These are phyloP conservation scores for Pyrenochaeta sp. DNA, from an alignment of 2,329 filamentous ascomycete genomes.

Conservation along the genomic window DNA sequence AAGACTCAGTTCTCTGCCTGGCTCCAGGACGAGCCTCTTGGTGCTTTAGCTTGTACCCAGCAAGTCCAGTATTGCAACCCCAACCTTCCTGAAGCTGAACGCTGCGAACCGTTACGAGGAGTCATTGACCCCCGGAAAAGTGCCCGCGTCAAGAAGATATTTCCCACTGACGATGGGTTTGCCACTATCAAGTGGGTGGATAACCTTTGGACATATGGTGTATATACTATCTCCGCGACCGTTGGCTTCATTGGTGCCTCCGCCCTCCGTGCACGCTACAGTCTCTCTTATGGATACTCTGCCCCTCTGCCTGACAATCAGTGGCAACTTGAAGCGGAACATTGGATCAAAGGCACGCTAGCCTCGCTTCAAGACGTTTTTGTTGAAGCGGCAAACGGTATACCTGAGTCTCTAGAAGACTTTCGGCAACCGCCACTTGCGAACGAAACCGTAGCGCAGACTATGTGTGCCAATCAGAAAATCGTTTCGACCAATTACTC, in stretches of 20 bases:
- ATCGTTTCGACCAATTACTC: slow-evolving; percentile 27
- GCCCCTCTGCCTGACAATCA: slow-evolving; percentile 39
- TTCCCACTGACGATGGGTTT: slow-evolving; percentile 4
- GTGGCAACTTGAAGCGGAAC: slow-evolving; percentile 46
- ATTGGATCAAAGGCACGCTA: slow-evolving; percentile 39
- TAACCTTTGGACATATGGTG: slow-evolving; percentile 1
- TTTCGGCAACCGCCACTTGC: slow-evolving; percentile 9
- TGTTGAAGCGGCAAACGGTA: slow-evolving; percentile 21
- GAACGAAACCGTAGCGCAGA: slow-evolving; percentile 11
- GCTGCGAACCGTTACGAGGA: slow-evolving; percentile 30
- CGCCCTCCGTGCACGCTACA: slow-evolving; percentile 17
- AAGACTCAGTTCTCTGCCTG: slow-evolving; percentile 11
- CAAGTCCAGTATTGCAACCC: slow-evolving; percentile 50
- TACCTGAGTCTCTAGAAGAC: slow-evolving; percentile 3
- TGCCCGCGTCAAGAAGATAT: slow-evolving; percentile 4
- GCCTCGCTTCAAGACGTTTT: slow-evolving; percentile 37
- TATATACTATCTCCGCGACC: slow-evolving; percentile 10
- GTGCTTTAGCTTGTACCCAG: slow-evolving; percentile 41
- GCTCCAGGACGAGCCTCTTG: slow-evolving; percentile 27
- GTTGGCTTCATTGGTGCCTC: slow-evolving; percentile 15
- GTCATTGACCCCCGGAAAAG: slow-evolving; percentile 6
- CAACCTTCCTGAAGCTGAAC: slow-evolving; percentile 8
- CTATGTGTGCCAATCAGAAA: slow-evolving; percentile 30
- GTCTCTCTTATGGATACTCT: slow-evolving; percentile 19
- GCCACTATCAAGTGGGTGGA: slow-evolving; percentile 10